Evolutionary conservation across 305 asterid genomes (phyloP).

Genomic region (Coffea humblotiana): DNA sequence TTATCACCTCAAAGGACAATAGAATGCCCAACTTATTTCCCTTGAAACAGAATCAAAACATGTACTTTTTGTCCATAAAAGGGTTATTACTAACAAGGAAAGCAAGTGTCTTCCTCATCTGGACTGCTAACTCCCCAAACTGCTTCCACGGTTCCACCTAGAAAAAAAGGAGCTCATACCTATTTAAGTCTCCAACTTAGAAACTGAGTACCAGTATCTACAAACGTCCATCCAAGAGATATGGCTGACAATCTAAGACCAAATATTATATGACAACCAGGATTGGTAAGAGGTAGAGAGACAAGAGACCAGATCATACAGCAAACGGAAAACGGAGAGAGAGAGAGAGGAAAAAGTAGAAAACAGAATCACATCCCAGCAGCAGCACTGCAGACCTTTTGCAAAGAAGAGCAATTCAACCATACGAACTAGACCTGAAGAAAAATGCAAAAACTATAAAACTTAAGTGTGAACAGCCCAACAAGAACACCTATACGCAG

Average conservation of each 20-base stretch:
- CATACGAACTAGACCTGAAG: constrained; percentile 3
- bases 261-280: background rate
- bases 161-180: constrained; percentile 5
- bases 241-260: constrained; percentile 5
- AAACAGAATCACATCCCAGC: constrained; percentile 5
- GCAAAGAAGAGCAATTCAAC: background rate
- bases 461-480: background rate
- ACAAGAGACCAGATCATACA: background rate
- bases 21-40: constrained; percentile 10
- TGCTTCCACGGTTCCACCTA: constrained; percentile 8
- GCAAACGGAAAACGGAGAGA: background rate
- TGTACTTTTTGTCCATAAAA: background rate
- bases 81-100: background rate
- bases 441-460: background rate
- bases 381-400: constrained; percentile 2
- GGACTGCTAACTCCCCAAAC: constrained; percentile 14
- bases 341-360: background rate
- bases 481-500: constrained; percentile 11
- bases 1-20: constrained; percentile 13
- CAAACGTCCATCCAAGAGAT: background rate
- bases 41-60: background rate
- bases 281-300: background rate
- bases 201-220: background rate
- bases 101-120: background rate
- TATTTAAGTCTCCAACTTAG: constrained; percentile 1